phyloP scores from a whole-genome alignment of 1,284 basidiomycete genomes.

The Athelia sp. region DNA sequence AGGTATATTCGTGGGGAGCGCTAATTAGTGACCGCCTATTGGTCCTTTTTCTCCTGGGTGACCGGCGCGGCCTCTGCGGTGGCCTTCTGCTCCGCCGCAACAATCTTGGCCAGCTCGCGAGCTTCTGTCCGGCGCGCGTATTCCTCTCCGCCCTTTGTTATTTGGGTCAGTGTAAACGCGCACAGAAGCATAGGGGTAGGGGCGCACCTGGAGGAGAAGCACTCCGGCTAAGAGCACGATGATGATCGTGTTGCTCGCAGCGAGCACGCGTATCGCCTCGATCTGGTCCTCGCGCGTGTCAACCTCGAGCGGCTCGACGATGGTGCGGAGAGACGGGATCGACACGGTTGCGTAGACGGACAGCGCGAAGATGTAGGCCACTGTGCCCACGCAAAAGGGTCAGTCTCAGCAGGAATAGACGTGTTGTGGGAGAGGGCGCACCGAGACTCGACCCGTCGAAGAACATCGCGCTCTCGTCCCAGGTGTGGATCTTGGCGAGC shows the following conservation, averaged over 20 bases:
- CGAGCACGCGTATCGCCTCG: slow-evolving; percentile 75
- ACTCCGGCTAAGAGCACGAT: slow-evolving; percentile 62
- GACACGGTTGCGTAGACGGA: slow-evolving; percentile 79
- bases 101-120: slow-evolving; percentile 47
- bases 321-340: slow-evolving; percentile 70
- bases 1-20: no score
- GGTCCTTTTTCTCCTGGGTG: slow-evolving; percentile 34
- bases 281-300: slow-evolving; percentile 63
- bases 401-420: slow-evolving; percentile 10
- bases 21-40: slow-evolving; percentile 12
- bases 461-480: slow-evolving; percentile 88
- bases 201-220: slow-evolving; percentile 63
- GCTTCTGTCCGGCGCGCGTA: slow-evolving; percentile 71
- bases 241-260: slow-evolving; percentile 82
- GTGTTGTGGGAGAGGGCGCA: slow-evolving; percentile 25
- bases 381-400: slow-evolving; percentile 31
- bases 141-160: slow-evolving; percentile 75
- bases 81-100: slow-evolving; percentile 24
- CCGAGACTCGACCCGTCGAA: slow-evolving; percentile 86
- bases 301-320: slow-evolving; percentile 51
- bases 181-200: slow-evolving; percentile 5
- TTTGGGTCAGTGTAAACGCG: slow-evolving; percentile 9
- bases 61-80: slow-evolving; percentile 13
- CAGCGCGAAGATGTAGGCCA: slow-evolving; percentile 67
- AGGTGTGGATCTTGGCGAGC: slow-evolving; percentile 73